Evolutionary conservation across 2,329 filamentous ascomycete species (phyloP), one percentile per base, ranked within the genome.

Genomic region (Exophiala sp.): DNA sequence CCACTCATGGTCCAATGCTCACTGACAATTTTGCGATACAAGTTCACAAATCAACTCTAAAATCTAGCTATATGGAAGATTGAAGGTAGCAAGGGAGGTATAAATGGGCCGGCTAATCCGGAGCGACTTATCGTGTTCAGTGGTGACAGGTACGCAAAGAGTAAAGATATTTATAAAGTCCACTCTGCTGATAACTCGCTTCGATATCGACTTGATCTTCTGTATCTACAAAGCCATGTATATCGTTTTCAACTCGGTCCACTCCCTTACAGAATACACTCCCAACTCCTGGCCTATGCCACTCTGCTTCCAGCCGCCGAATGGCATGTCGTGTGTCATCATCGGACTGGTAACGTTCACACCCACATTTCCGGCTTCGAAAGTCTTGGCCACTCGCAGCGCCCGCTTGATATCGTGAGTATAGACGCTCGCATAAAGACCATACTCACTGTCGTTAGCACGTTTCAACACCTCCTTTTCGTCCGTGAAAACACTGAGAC

Each of bases 291-390:
- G 58, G 9, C 66, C 66, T 34, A 66, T 47, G n/a, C 66, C 66
- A 29, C 65, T 66, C 52, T 66, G 60, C 54, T 68, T 68, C 51
- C 58, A 62, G 12, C 65, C 66, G 56, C 65, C 5, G 63, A 68
- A 48, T 0, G 82, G 82, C 52, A 47, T 48, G 50, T 52, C 57
- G 33, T 57, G 53, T 38, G 39, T 55, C 48, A 52, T 64, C 20
- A 51, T 63, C 38, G 57, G 58, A 45, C 53, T 59, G n/a, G 75
- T 80, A 38, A 65, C 64, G 52, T 86, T 86, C 59, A 86, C 78
- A 77, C 81, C 86, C 1, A 86, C 78, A 9, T 70, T 78, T 0
- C 83, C 83, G 0, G 79, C 76, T 60, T 84, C 77, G 9, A 87
- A 65, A 42, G 75, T 72, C 34, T 75, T 67, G 0, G 79, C 82